Conservation (phyloP, 1,284 basidiomycete genomes). For the Volvariella volvacea region DNA sequence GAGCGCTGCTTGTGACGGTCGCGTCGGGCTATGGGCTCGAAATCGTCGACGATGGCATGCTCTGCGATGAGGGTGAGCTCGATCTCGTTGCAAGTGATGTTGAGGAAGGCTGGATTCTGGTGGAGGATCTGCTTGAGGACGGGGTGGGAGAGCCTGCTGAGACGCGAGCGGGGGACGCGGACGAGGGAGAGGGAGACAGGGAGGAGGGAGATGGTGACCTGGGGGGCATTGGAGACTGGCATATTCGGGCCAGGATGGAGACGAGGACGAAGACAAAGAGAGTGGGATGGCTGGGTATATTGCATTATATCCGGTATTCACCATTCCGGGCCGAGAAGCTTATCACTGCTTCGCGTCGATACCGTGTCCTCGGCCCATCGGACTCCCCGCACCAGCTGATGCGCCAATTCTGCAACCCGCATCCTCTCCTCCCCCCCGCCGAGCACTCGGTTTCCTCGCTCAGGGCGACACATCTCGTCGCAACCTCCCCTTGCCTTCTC, state of each 20-base stretch:
- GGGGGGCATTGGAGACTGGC: conserved; percentile 16
- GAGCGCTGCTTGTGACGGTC: conserved; percentile 44
- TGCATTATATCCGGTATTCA: no score
- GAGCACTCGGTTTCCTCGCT: no score
- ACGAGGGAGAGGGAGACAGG: conserved; percentile 65
- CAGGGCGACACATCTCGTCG: no score
- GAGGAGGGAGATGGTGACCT: conserved; percentile 62
- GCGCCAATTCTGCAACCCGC: no score
- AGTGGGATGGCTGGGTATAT: no score
- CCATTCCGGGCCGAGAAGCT: no score
- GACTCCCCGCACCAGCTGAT: no score
- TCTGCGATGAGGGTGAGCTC: conserved; percentile 72
- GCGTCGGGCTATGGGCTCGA: conserved; percentile 52
- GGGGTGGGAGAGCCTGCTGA: conserved; percentile 50
- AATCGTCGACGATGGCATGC: conserved; percentile 47
- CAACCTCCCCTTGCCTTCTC: no score
- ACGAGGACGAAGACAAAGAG: neutral
- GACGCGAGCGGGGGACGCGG: conserved; percentile 61
- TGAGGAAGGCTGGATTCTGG: conserved; percentile 60
- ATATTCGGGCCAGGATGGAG: neutral
- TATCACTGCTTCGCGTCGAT: no score
- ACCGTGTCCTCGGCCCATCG: no score
- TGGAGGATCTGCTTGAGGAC: conserved; percentile 64
- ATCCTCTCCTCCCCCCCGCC: no score
- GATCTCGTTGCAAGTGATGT: conserved; percentile 68